A percentile compares a stretch with the other conserved stretches of the same genome.
Evolutionary conservation across 306 rosid species (phyloP).

Genomic region (Ceratonia siliqua): DNA sequence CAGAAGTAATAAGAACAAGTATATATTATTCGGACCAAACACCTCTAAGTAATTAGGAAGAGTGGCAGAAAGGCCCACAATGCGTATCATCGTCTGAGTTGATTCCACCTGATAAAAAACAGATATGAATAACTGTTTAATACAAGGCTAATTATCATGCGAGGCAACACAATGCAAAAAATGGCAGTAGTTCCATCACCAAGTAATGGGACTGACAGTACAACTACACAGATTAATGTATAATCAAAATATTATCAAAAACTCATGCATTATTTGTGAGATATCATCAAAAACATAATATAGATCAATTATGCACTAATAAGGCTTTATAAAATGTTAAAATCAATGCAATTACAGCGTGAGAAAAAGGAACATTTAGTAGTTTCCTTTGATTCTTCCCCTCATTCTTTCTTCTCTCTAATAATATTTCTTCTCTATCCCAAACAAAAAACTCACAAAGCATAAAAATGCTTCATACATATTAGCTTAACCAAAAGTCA

Average conservation of each 20-base stretch:
- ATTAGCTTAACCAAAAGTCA: slow-evolving; percentile 13
- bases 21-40: slow-evolving; percentile 32
- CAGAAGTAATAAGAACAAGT: slow-evolving; percentile 29
- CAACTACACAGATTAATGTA: background rate
- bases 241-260: slow-evolving; percentile 19
- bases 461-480: background rate
- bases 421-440: background rate
- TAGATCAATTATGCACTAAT: background rate
- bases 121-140: background rate
- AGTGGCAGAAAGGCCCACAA: slow-evolving; percentile 98
- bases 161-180: background rate
- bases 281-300: slow-evolving; percentile 19
- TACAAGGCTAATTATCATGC: background rate
- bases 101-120: slow-evolving; percentile 77
- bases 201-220: slow-evolving; percentile 1
- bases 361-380: background rate
- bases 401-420: background rate
- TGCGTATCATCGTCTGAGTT: slow-evolving; percentile 92
- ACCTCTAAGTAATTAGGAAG: slow-evolving; percentile 97
- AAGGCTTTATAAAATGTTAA: background rate
- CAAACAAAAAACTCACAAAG: background rate
- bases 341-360: background rate
- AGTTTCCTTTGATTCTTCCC: background rate
- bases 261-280: slow-evolving; percentile 10
- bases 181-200: slow-evolving; percentile 16